Percentiles rank a stretch among this genome's conserved stretches.
Evolutionary conservation across 768 basidiomycete genomes (phyloP).

Genomic region (Obba rivulosa): DNA sequence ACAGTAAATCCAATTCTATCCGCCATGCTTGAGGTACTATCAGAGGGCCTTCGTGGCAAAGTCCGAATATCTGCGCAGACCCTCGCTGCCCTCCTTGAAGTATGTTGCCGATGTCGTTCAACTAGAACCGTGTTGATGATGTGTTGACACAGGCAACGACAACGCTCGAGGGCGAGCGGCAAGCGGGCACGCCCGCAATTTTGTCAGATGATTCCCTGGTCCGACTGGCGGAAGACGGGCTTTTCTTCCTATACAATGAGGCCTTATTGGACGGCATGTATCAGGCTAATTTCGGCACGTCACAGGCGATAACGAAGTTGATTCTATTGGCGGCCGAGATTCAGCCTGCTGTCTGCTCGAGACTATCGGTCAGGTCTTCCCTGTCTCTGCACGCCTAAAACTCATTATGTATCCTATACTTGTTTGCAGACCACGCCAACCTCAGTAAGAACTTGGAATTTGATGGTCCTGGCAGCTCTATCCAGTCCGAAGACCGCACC

Average conservation of each 20-base stretch:
- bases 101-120: conserved; percentile 17
- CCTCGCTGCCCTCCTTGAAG: conserved; percentile 34
- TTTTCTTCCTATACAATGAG: conserved; percentile 49
- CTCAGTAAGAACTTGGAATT: conserved; percentile 58
- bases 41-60: conserved; percentile 17
- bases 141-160: conserved; percentile 6
- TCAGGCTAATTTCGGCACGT: conserved; percentile 49
- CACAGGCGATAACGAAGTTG: conserved; percentile 46
- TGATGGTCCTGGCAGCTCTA: conserved; percentile 52
- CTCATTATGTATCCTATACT: background rate
- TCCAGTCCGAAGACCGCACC: conserved; percentile 28
- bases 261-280: conserved; percentile 39
- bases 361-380: conserved; percentile 29
- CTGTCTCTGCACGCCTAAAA: background rate
- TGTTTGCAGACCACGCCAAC: conserved; percentile 9
- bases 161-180: background rate
- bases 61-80: conserved; percentile 13
- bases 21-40: conserved; percentile 16
- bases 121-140: background rate
- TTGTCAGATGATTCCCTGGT: conserved; percentile 30
- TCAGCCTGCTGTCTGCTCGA: conserved; percentile 38
- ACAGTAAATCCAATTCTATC: conserved; percentile 14
- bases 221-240: conserved; percentile 43
- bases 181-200: conserved; percentile 2
- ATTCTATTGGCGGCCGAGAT: conserved; percentile 42